These are phyloP conservation scores for sunflower (Helianthus annuus) DNA, from an alignment of 129 eudicot genomes.

Conservation along the genomic window HanXRQr2.0-SUNRISE NC_035433.2:105801441-105801940, in stretches of 20 bases:
- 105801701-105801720: constrained; percentile 93
- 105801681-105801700: constrained; percentile 99
- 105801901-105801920: background rate
- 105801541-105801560: constrained; percentile 92
- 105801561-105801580: constrained; percentile 98
- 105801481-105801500: background rate
- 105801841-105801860: constrained; percentile 4
- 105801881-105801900: background rate
- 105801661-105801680: constrained; percentile 85
- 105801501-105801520: background rate
- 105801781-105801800: constrained; percentile 90
- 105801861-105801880: background rate
- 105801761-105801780: constrained; percentile 94
- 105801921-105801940: background rate
- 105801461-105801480: background rate
- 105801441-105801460: constrained; percentile 62
- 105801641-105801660: constrained; percentile 97
- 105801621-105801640: constrained; percentile 91
- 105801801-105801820: constrained; percentile 93
- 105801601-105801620: constrained; percentile 94
- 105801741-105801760: constrained; percentile 79
- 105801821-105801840: constrained; percentile 99
- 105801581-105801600: constrained; percentile 96
- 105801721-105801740: constrained; percentile 99
- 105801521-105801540: constrained; percentile 94